These are phyloP conservation scores for Xanthoceras sorbifolium DNA, from an alignment of 345 rosid species.

Conservation along the genomic window DNA sequence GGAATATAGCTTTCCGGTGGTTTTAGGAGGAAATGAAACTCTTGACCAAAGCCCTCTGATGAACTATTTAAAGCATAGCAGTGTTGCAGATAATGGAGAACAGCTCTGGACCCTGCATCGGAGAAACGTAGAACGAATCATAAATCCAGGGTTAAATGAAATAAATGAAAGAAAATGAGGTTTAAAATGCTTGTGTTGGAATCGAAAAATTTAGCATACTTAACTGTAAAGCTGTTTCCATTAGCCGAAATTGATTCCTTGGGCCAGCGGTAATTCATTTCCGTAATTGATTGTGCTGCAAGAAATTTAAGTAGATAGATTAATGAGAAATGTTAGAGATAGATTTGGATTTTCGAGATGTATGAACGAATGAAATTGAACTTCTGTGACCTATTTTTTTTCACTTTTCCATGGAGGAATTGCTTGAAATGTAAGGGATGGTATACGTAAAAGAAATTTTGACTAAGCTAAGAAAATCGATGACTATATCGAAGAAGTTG, in stretches of 20 bases:
- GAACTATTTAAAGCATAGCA: background rate
- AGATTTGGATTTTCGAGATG: background rate
- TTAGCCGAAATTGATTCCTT: constrained; percentile 94
- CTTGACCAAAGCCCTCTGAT: background rate
- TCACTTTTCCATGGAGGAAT: too few relatives aligned
- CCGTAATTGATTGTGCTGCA: constrained; percentile 93
- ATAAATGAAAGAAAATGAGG: background rate
- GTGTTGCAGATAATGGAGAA: background rate
- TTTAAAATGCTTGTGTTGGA: background rate
- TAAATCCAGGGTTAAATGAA: background rate
- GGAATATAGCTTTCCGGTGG: background rate
- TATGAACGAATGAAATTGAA: background rate
- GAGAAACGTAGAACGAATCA: background rate
- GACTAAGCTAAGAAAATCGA: background rate
- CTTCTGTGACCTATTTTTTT: too few relatives aligned
- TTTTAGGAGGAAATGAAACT: background rate
- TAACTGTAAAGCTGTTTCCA: background rate
- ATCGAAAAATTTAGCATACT: background rate
- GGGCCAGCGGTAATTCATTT: constrained; percentile 89
- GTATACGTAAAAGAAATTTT: background rate
- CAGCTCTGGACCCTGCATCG: constrained; percentile 11
- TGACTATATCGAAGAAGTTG: background rate
- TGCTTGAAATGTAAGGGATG: too few relatives aligned
- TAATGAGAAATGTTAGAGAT: background rate
- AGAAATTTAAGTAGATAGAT: constrained; percentile 10